Conservation (phyloP, 495 filamentous ascomycete genomes). For the Pseudoneurospora amorphoporcata region DNA sequence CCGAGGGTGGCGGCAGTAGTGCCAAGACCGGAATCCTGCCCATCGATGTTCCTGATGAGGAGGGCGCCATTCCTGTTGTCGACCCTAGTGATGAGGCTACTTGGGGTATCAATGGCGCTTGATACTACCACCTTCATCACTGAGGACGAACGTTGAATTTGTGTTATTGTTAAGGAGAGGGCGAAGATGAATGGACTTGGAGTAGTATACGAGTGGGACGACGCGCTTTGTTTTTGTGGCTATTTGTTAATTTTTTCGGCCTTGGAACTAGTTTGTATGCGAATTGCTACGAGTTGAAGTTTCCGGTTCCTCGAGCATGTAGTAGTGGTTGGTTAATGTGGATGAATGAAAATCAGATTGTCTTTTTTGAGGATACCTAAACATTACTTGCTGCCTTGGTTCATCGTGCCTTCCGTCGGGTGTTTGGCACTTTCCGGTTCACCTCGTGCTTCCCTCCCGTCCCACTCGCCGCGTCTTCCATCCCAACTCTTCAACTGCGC, state of each 20-base stretch:
- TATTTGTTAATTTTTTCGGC: not conserved
- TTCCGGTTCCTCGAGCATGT: not conserved
- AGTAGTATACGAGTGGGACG: not conserved
- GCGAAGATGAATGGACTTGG: not conserved
- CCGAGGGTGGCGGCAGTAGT: not conserved
- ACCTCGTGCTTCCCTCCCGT: not conserved
- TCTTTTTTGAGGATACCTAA: not conserved
- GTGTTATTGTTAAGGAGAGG: not conserved
- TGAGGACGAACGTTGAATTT: not conserved
- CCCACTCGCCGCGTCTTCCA: not conserved
- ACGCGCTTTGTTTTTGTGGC: not conserved
- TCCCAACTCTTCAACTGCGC: not conserved
- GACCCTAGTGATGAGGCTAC: not conserved
- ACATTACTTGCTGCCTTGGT: not conserved
- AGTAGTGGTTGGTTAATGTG: not conserved
- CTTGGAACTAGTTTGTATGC: not conserved
- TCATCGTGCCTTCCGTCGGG: not conserved
- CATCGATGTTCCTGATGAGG: not conserved
- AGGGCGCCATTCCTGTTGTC: not conserved
- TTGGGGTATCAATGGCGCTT: not conserved
- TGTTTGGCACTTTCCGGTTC: not conserved
- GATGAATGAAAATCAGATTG: not conserved
- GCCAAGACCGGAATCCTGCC: not conserved
- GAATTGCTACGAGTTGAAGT: not conserved
- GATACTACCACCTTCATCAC: not conserved